Base-by-base conservation (phyloP, 2,329 filamentous ascomycete genomes). In the Ophiostoma pallidulum region DNA sequence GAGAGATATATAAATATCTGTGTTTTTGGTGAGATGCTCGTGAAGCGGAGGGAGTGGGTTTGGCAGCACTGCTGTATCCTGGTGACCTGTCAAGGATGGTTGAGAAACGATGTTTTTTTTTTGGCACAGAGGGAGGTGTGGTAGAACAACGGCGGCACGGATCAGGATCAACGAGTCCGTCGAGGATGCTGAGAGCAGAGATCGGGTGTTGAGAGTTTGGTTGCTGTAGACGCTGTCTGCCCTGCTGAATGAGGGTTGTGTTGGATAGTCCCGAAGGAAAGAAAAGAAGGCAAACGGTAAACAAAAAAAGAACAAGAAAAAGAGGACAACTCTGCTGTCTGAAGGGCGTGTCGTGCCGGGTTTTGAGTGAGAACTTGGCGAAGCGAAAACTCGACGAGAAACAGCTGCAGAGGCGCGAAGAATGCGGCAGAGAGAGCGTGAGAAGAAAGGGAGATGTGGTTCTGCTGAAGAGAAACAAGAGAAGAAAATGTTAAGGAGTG, bases 61-160 rank as follows among this genome's bases (percentile, higher is more conserved):
- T 42, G 35, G 51, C 53, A 58, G 56, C 57, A 52, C 56, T 53
- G 55, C 57, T 58, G 56, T 53, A 49, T 48, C 45, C 45, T 49
- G 45, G 38, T 37, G 51, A 55, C 51, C 53, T 51, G 54, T 54
- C 56, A 52, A 57, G 54, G 52, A 55, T 46, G 31, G 48, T 48
- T 29, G 47, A 41, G 37, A 43, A 32, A 32, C 40, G 40, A 32
- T 43, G 45, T 31, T 32, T 42, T 24, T 18, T 32, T 39, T 33
- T 18, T 16, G 22, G 35, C 24, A 26, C 24, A 46, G 39, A 7
- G 14, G 19, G 26, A 45, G 29, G 52, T 56, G 54, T 54, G 53
- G 57, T 53, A 53, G 54, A 37, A 57, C 54, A 58, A 53, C 26
- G 39, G 39, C 31, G 53, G 52, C 37, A 49, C 32, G 4, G 8